Base-by-base conservation (phyloP, 2,329 filamentous ascomycete species). In the Sordariomycetes sp. region DNA sequence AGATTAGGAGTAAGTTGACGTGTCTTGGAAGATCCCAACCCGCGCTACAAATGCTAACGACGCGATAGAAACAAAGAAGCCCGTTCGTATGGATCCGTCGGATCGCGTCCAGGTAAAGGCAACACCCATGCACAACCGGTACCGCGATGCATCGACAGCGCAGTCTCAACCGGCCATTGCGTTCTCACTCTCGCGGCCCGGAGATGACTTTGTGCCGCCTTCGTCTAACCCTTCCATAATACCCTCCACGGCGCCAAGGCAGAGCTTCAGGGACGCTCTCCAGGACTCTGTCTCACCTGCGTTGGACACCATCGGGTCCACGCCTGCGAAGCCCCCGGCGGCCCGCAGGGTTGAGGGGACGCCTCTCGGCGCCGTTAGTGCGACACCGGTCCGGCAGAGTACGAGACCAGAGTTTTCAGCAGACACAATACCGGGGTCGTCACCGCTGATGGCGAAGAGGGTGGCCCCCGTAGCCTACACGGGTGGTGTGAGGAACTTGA, bases 71-170 rank as follows among this genome's bases (percentile, higher is more conserved):
- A 71, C 74, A 2, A 81, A 76, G 65, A 86, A 80, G 63, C 77
- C 76, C 7, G 69, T 65, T 14, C 74, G 75, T 55, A 67, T 69
- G 59, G 66, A 68, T 16, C 65, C 66, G 6, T 68, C 69, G 32
- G 69, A 74, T 10, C 68, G 70, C 16, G 67, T 83, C 24, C 73
- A 76, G 57, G 76, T 85, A 57, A 82, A 83, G 66, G 81, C 81
- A 4, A 85, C 81, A 0, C 81, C 81, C 1, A 74, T 75, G 34
- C 80, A 77, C 61, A 76, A 74, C 54, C 76, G 81, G 8, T 83
- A 59, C 53, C 59, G 60, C 24, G 59, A 61, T 24, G 14, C 53
- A 12, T 35, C 32, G 32, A 35, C 51, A 7, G 57, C 40, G 11
- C 35, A 54, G 16, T 37, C 52, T 18, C 37, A 55, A 11, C 40